phyloP scores from a whole-genome alignment of 106 monocot genomes.

The Hemerocallis citrina region DNA sequence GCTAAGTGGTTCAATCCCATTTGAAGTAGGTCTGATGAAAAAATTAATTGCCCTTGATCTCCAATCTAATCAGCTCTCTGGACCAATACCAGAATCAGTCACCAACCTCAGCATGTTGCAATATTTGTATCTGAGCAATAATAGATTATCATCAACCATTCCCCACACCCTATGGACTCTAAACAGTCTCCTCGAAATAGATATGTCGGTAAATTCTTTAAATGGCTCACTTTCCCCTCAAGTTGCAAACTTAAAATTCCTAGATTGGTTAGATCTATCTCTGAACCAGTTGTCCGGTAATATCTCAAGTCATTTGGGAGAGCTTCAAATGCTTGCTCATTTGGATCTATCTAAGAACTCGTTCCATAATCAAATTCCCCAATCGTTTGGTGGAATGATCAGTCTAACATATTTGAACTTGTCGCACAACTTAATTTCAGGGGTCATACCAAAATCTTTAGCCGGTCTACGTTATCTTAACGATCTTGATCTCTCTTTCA shows the following conservation, averaged over 20 bases:
- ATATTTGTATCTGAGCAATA: neutral
- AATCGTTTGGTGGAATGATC: slow-evolving; percentile 4
- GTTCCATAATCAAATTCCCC: slow-evolving; percentile 10
- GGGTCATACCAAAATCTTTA: slow-evolving; percentile 5
- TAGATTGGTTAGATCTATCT: neutral
- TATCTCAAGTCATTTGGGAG: neutral
- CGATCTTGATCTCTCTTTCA: neutral
- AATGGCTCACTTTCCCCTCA: neutral
- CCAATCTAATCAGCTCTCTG: neutral
- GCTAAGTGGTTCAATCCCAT: too few relatives aligned
- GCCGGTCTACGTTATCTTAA: neutral
- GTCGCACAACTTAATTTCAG: slow-evolving; percentile 8
- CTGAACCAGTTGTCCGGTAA: neutral
- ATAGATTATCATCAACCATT: neutral
- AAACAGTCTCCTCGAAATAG: neutral
- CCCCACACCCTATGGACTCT: neutral
- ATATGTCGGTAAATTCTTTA: neutral
- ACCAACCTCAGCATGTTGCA: neutral
- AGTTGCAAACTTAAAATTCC: neutral
- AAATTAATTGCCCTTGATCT: too few relatives aligned
- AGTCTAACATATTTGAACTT: slow-evolving; percentile 8
- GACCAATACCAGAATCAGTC: neutral
- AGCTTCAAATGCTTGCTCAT: slow-evolving; percentile 1
- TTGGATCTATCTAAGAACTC: slow-evolving; percentile 2
- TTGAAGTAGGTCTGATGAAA: too few relatives aligned